Evolutionary conservation across 1,284 basidiomycete species (phyloP), one percentile per base, ranked within the genome.

Genomic region (Taiwanofungus camphoratus): DNA sequence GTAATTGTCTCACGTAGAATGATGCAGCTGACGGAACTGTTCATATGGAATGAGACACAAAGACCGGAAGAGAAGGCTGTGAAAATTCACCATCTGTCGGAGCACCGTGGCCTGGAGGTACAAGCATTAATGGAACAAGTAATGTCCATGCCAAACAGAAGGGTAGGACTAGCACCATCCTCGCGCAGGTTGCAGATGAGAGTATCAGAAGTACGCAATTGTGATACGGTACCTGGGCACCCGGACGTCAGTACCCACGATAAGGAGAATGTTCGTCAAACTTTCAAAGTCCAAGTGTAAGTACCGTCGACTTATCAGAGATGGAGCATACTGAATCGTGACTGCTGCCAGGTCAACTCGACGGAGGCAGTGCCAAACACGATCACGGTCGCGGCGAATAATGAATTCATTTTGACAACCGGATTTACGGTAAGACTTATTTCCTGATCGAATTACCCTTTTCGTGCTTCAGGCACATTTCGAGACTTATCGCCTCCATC

Each of bases 1-100:
- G 91, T 39, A 94, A 70, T 18, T 67, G 74, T 3, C 76, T 75
- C 13, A 94, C 88, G 57, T 87, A 93, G 66, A 92, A 89, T 1
- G 88, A 87, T 2, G 90, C 82, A 11, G 91, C 89, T 6, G 88
- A 77, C 18, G 83, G 84, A 26, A 78, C 83, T 86, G 49, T 2
- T 23, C 21, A 21, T 5, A 23, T 13, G 24, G 9, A 35, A 6
- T 38, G 7, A 22, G 33, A 7, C 12, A 9, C 11, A 16, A 16
- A 24, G 7, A 19, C 8, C 19, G 29, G 15, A 18, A 34, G n/a
- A 41, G 21, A 11, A 27, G 34, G 39, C 36, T 30, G n/a, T n/a
- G n/a, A 26, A 36, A 11, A 49, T 52, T 47, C 20, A 59, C 58
- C 13, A 76, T 79, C 71, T 44, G 74, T 69, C 24, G 79, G 77